Evolutionary conservation across 495 filamentous ascomycete genomes (phyloP), one percentile per base, ranked within the genome.

Genomic region (Hypomontagnella submonticulosa): DNA sequence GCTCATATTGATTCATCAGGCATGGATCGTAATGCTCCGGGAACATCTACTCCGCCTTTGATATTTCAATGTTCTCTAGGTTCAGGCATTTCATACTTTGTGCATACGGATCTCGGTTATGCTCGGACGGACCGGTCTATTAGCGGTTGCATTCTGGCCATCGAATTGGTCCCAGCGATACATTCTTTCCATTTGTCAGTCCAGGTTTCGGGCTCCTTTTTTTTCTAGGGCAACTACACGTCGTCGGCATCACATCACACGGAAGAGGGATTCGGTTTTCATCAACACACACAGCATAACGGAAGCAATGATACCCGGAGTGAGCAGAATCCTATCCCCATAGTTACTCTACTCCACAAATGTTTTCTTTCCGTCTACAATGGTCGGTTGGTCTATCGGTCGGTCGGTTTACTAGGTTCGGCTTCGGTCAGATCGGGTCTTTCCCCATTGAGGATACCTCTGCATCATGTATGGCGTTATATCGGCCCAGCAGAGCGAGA

Each of bases 301-400:
- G 63, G 65, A 62, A 58, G 37, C 67, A 69, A 60, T 76, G 76
- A 78, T 78, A 78, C 76, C 74, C 76, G 74, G 76, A 76, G 76
- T 69, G 53, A 61, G 56, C 53, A 67, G 63, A 62, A 66, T 60
- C 58, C 50, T 69, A 71, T 16, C 56, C 49, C 34, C 19, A 66
- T 47, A 63, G 59, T 73, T 67, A 69, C 72, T 72, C 73, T 66
- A 75, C 73, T 73, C 61, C 71, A 75, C 63, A 60, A 65, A 65
- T 57, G 34, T 63, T 69, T 57, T 60, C 27, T 51, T 55, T 72
- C 66, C 37, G 38, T 51, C 30, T 54, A 48, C 40, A 47, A 4
- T 57, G 46, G 56, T 50, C 13, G 9, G 16, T 51, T 16, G 56
- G 51, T 48, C 48, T 11, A 27, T 49, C 36, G 36, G 36, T 53